Base-by-base conservation (phyloP, 78 protist genomes). In the Dictyostelium purpureum region DNA sequence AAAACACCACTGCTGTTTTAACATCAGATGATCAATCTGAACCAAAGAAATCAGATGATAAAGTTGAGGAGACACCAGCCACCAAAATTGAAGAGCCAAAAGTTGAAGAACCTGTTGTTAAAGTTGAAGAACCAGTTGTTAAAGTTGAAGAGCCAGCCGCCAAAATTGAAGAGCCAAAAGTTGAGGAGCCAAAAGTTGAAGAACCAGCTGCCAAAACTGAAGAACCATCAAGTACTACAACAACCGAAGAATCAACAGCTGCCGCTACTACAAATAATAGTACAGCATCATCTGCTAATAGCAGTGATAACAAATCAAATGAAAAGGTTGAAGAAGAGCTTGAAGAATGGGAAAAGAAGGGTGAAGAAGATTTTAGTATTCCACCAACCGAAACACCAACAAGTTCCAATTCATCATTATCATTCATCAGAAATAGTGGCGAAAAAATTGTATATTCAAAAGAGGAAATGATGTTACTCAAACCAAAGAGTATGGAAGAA, bases 321-420 rank as follows among this genome's bases (percentile, higher is more conserved):
- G 80, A 63, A 24, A 45, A 67, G 1, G 71, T 63, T 63, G 89
- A 40, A 28, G 89, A 81, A 24, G 89, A 67, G 21, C 63, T 63
- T 18, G 89, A 81, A 52, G 89, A 81, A 33, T 81, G 89, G 89
- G 89, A 81, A 38, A 81, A 81, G 78, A 67, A 67, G 5, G 79
- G 40, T 7, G 67, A 43, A 3, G 69, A 65, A 26, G 67, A 31
- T 31, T 69, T 69, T 18, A 69, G 21, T 40, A 10, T 69, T 11
- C 75, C 85, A 61, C 11, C 51, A 0, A 38, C 77, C 2, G 16
- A 19, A 49, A 18, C 42, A 11, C 28, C 73, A 38, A 42, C 18
- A 26, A 28, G 75, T 37, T 26, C 75, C 6, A 16, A 33, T 6
- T 28, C 79, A 0, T 71, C 78, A 9, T 18, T 42, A 45, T 4